Evolutionary conservation across 139 green algal species (phyloP).

Genomic region (Chlamydomonas sphaeroides): DNA sequence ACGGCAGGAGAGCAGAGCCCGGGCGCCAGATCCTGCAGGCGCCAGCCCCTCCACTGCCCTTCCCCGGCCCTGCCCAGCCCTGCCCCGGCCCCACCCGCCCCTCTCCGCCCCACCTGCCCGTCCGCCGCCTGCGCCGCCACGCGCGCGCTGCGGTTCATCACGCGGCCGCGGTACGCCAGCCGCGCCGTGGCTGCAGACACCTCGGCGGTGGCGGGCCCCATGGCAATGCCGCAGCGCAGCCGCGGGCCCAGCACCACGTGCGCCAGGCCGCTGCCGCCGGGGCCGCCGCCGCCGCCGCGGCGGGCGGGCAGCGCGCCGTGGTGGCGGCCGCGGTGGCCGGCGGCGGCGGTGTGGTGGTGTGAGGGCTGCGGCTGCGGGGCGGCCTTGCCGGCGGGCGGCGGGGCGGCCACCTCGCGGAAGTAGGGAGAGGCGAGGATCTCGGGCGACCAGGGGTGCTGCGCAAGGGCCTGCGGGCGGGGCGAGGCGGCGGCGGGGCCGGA

Average conservation of each 20-base stretch:
- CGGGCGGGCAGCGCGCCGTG: not conserved
- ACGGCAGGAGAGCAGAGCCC: too few species aligned
- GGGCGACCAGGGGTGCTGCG: not conserved
- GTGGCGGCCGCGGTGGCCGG: too few species aligned
- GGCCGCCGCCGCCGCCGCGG: not conserved
- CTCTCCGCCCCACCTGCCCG: constrained; percentile 24
- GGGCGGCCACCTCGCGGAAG: constrained; percentile 9
- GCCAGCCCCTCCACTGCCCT: too few species aligned
- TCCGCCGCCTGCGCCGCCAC: constrained; percentile 23
- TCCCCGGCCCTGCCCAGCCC: too few species aligned
- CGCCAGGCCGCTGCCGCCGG: not conserved
- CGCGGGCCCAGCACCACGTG: constrained; percentile 21
- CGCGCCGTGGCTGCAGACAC: constrained; percentile 12
- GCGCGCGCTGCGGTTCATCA: constrained; percentile 50
- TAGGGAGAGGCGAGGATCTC: not conserved
- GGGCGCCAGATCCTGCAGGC: too few species aligned
- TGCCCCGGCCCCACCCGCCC: not conserved
- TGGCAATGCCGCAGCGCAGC: constrained; percentile 6
- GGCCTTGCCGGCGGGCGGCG: too few species aligned
- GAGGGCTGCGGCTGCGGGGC: too few species aligned
- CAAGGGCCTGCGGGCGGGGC: not conserved
- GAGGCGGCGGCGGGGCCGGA: too few species aligned
- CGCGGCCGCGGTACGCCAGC: constrained; percentile 32
- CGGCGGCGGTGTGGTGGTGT: too few species aligned
- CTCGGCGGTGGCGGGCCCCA: constrained; percentile 5